Evolutionary conservation across 2,329 filamentous ascomycete genomes (phyloP).

Genomic region (Mycosphaerelloides madeirae): DNA sequence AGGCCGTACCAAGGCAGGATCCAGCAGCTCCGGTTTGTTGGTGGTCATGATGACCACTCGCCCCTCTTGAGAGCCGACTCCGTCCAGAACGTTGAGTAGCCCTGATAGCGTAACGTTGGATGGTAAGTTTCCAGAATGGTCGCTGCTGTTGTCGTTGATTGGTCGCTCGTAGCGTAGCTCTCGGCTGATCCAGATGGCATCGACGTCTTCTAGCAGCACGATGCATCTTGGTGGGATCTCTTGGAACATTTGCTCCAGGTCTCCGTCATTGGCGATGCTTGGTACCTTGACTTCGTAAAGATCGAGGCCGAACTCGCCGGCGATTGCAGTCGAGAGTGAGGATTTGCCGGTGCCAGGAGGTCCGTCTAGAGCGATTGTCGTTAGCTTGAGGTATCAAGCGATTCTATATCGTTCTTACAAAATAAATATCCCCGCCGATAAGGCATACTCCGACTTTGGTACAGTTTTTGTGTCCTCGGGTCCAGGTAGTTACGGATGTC

Average conservation of each 20-base stretch:
- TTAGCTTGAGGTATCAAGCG: no score
- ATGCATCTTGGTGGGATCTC: slow-evolving; percentile 39
- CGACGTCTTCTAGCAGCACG: slow-evolving; percentile 42
- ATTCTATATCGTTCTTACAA: slow-evolving; percentile 33
- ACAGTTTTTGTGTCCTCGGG: slow-evolving; percentile 66
- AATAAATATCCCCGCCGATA: slow-evolving; percentile 77
- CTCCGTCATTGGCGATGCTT: slow-evolving; percentile 54
- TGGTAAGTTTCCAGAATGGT: not conserved
- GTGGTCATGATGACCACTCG: slow-evolving; percentile 76
- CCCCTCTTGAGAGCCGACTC: slow-evolving; percentile 70
- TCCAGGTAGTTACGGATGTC: slow-evolving; percentile 74
- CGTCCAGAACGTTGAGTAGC: slow-evolving; percentile 74
- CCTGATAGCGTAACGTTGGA: slow-evolving; percentile 53
- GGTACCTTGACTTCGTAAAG: slow-evolving; percentile 30
- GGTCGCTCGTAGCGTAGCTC: slow-evolving; percentile 21
- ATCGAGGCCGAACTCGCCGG: slow-evolving; percentile 39
- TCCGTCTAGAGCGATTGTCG: slow-evolving; percentile 65
- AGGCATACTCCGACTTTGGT: slow-evolving; percentile 74
- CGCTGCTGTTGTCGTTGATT: slow-evolving; percentile 19
- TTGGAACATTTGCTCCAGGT: slow-evolving; percentile 43
- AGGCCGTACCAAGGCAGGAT: slow-evolving; percentile 66
- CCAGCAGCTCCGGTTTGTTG: slow-evolving; percentile 66
- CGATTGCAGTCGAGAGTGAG: slow-evolving; percentile 32
- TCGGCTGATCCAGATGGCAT: slow-evolving; percentile 31
- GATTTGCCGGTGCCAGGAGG: slow-evolving; percentile 41